These are phyloP conservation scores for Candida incommunis DNA, from an alignment of 805 yeast species.

Conservation along the genomic window DNA sequence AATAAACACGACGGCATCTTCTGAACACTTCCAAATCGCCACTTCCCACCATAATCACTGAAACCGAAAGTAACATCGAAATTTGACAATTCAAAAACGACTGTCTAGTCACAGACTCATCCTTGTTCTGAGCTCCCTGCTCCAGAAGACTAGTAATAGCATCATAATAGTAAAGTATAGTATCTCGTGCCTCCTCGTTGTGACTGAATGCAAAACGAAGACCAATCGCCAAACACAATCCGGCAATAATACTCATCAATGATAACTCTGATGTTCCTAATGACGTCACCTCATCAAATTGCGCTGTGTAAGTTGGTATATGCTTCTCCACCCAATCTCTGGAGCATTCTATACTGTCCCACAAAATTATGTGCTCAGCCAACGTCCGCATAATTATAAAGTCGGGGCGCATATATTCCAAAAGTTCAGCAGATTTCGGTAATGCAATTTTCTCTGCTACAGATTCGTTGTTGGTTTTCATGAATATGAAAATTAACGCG, in stretches of 20 bases:
- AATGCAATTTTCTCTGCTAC: constrained; percentile 49
- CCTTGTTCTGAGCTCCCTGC: constrained; percentile 35
- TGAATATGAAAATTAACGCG: constrained; percentile 60
- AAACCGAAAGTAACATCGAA: constrained; percentile 44
- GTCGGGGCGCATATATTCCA: constrained; percentile 71
- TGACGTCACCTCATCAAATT: constrained; percentile 5
- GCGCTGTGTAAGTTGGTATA: constrained; percentile 34
- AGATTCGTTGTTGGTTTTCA: constrained; percentile 45
- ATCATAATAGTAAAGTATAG: constrained; percentile 43
- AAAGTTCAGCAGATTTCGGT: constrained; percentile 43
- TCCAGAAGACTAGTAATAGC: constrained; percentile 30
- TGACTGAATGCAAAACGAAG: constrained; percentile 63
- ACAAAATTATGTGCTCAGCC: constrained; percentile 51
- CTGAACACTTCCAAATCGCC: constrained; percentile 75
- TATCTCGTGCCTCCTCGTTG: constrained; percentile 36
- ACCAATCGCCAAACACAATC: constrained; percentile 61
- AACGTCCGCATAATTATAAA: constrained; percentile 50
- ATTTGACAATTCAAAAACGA: constrained; percentile 45
- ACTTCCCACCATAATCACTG: constrained; percentile 78
- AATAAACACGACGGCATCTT: constrained; percentile 57
- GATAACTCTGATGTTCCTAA: constrained; percentile 50
- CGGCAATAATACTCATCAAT: constrained; percentile 54
- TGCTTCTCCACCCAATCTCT: constrained; percentile 42
- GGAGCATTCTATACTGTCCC: constrained; percentile 45
- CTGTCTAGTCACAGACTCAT: constrained; percentile 39